These are phyloP conservation scores for Aschersonia sp. DNA, from an alignment of 2,329 filamentous ascomycete genomes.

Conservation along the genomic window DNA sequence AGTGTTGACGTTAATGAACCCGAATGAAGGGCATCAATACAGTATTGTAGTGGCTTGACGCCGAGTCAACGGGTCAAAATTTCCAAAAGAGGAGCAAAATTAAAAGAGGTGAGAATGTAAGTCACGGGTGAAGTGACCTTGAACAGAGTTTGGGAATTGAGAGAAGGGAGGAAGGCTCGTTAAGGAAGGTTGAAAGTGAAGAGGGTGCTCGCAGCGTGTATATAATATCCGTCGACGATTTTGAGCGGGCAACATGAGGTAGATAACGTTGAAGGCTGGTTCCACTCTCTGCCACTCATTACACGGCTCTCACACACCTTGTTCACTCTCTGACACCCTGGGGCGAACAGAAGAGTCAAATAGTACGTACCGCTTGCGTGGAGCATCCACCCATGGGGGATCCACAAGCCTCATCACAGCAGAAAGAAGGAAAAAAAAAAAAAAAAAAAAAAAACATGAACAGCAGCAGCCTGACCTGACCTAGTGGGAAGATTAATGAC, in stretches of 20 bases:
- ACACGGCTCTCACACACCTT: background rate
- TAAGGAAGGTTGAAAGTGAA: slow-evolving; percentile 15
- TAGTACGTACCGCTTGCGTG: slow-evolving; percentile 18
- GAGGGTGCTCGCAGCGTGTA: slow-evolving; percentile 11
- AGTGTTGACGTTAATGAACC: too few species aligned
- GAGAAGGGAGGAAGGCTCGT: background rate
- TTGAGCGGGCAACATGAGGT: slow-evolving; percentile 11
- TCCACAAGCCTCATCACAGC: slow-evolving; percentile 16
- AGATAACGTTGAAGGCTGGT: slow-evolving; percentile 8
- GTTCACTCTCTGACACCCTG: background rate
- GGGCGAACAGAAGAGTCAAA: slow-evolving; percentile 1
- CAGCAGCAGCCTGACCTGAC: slow-evolving; percentile 9
- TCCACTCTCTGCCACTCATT: slow-evolving; percentile 1
- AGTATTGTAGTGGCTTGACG: slow-evolving; percentile 15
- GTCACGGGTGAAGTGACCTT: too few species aligned
- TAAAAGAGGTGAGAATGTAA: too few species aligned
- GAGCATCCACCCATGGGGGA: slow-evolving; percentile 8
- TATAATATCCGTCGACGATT: slow-evolving; percentile 3
- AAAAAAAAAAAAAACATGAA: slow-evolving; percentile 1
- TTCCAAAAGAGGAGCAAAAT: background rate
- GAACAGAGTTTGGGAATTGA: too few species aligned
- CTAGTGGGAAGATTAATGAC: slow-evolving; percentile 16
- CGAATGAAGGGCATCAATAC: too few species aligned
- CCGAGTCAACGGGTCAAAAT: slow-evolving; percentile 37
- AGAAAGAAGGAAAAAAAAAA: background rate